These are phyloP conservation scores for Brassica balearica DNA, from an alignment of 441 rosid genomes.

Conservation along the genomic window DNA sequence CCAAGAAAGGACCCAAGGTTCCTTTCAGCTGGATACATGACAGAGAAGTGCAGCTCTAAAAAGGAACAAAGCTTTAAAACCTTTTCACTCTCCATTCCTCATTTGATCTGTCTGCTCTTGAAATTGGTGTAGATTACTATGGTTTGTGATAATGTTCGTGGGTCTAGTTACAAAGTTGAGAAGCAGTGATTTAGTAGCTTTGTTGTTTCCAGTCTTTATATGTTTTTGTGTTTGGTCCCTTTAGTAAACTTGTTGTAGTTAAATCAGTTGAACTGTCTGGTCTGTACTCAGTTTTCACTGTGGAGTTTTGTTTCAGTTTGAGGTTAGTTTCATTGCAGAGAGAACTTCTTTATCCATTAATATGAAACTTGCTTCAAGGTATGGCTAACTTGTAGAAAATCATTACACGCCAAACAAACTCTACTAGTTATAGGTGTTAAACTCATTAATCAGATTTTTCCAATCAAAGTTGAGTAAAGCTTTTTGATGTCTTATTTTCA, in stretches of 20 bases:
- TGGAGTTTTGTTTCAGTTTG: conserved; percentile 45
- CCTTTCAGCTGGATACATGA: conserved; percentile 89
- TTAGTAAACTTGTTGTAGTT: conserved; percentile 29
- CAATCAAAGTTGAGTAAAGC: too few species aligned
- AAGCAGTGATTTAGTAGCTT: conserved; percentile 37
- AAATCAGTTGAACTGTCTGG: conserved; percentile 30
- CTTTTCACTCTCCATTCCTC: background rate
- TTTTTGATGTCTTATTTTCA: too few species aligned
- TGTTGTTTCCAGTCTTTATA: conserved; percentile 27
- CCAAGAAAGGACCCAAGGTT: conserved; percentile 61
- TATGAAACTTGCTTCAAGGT: conserved; percentile 1
- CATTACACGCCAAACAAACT: too few species aligned
- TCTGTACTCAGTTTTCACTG: conserved; percentile 43
- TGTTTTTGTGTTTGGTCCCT: conserved; percentile 25
- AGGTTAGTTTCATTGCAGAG: conserved; percentile 29
- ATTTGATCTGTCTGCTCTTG: conserved; percentile 29
- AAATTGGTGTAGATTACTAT: conserved; percentile 45
- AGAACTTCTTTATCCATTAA: background rate
- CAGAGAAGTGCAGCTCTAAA: conserved; percentile 73
- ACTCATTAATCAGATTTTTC: too few species aligned
- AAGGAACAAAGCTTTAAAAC: conserved; percentile 11
- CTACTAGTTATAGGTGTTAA: too few species aligned
- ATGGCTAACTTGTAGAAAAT: background rate
- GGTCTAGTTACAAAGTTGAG: conserved; percentile 40
- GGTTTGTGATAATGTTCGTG: conserved; percentile 32